A percentile compares a stretch with the other conserved stretches of the same genome.
phyloP scores from a whole-genome alignment of 176 grass and related monocot species.

The Pontederia paniculata region DNA sequence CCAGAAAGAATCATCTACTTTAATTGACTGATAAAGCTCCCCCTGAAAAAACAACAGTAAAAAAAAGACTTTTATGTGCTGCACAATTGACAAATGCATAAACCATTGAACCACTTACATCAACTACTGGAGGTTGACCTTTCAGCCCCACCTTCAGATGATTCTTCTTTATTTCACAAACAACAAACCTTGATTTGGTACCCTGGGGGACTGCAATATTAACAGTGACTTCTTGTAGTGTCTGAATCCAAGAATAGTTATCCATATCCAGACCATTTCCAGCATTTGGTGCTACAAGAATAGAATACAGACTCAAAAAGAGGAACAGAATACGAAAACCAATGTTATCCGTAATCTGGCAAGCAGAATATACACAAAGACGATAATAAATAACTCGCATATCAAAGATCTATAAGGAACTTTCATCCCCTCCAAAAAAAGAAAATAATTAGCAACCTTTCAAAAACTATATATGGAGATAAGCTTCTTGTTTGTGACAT shows the following conservation, averaged over 20 bases:
- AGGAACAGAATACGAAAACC: not conserved
- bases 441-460: no score
- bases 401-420: not conserved
- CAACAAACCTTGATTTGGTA: constrained; percentile 83
- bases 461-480: no score
- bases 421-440: no score
- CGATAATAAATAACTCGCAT: not conserved
- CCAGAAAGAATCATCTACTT: constrained; percentile 91
- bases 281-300: constrained; percentile 56
- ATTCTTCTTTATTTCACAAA: constrained; percentile 79
- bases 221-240: constrained; percentile 70
- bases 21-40: constrained; percentile 62
- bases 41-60: constrained; percentile 31
- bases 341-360: not conserved
- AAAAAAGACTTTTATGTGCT: not conserved
- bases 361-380: not conserved
- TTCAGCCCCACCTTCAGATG: constrained; percentile 81
- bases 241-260: constrained; percentile 92
- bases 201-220: constrained; percentile 66
- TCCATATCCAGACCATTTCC: constrained; percentile 96
- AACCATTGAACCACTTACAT: constrained; percentile 37
- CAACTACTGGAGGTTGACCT: constrained; percentile 71
- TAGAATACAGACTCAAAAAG: no score
- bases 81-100: no score
- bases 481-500: no score